A percentile compares a stretch with the other conserved stretches of the same genome.
phyloP scores from a whole-genome alignment of 2,329 filamentous ascomycete species.

The Calonectria multiphialidica region DNA sequence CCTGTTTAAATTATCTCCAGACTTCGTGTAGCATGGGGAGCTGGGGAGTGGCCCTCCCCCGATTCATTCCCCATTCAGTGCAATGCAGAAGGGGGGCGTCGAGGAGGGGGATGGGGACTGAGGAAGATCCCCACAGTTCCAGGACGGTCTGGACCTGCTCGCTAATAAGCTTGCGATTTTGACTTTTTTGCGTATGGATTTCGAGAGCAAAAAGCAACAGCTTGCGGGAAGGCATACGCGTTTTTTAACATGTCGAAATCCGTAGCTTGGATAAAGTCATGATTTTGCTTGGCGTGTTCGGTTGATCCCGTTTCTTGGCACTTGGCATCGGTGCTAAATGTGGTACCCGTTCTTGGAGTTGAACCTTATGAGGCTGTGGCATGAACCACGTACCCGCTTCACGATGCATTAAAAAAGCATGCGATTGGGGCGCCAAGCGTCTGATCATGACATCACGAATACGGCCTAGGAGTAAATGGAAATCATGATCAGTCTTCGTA shows the following conservation, averaged over 20 bases:
- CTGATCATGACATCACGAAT: neutral
- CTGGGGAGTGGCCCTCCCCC: neutral
- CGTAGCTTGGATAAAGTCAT: neutral
- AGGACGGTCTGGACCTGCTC: neutral
- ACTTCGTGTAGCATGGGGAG: neutral
- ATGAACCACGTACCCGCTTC: neutral
- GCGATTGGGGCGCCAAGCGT: neutral
- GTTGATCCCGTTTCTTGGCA: slow-evolving; percentile 9
- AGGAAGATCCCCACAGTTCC: neutral
- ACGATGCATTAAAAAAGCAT: neutral
- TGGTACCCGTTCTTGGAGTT: neutral
- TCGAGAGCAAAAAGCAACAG: neutral
- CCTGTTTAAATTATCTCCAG: slow-evolving; percentile 3
- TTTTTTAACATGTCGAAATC: neutral
- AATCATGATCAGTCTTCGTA: too few species aligned
- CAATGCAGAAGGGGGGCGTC: neutral
- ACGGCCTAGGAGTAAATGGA: neutral
- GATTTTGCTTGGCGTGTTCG: neutral
- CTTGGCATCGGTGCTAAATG: slow-evolving; percentile 9
- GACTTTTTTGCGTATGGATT: neutral
- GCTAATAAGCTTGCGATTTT: neutral
- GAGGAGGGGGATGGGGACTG: neutral
- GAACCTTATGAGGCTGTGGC: slow-evolving; percentile 6
- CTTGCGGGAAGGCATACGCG: neutral
- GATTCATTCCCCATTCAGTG: neutral